phyloP scores from a whole-genome alignment of 192 early-diverging fungal genomes.

The Backusella luteola region DNA sequence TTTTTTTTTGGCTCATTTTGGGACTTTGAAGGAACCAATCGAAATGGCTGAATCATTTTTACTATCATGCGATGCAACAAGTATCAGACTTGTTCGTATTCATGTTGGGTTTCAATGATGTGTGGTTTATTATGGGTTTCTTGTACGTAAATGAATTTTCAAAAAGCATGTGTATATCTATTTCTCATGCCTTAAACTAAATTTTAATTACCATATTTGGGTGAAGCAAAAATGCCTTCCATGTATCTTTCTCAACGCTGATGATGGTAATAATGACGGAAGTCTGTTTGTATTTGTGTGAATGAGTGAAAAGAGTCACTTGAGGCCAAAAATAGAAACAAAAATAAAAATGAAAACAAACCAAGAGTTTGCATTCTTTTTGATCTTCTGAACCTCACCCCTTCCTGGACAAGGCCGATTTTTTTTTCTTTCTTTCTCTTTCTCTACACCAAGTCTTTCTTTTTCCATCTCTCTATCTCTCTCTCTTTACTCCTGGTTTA shows the following conservation, averaged over 20 bases:
- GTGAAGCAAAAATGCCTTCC: not conserved
- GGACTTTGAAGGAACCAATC: not conserved
- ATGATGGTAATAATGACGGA: not conserved
- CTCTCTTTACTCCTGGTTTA: not conserved
- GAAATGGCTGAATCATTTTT: not conserved
- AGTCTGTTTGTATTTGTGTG: not conserved
- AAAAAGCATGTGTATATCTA: not conserved
- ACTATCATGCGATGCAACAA: not conserved
- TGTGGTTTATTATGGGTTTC: not conserved
- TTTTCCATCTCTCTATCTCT: not conserved
- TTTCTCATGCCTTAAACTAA: not conserved
- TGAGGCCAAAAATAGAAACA: not conserved
- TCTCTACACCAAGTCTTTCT: not conserved
- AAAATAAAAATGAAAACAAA: conserved; percentile 5
- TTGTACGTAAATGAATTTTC: not conserved
- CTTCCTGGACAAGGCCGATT: not conserved
- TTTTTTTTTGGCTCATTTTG: no score
- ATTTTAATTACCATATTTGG: not conserved
- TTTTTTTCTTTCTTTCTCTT: not conserved
- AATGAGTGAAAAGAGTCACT: not conserved
- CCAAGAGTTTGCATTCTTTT: conserved; percentile 7
- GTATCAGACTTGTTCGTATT: not conserved
- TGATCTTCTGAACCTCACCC: not conserved
- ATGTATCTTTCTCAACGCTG: no score
- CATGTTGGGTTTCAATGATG: not conserved